Evolutionary conservation across 1,139 yeast species (phyloP), one percentile per base, ranked within the genome.

Genomic region (Kodamaea alishanica): DNA sequence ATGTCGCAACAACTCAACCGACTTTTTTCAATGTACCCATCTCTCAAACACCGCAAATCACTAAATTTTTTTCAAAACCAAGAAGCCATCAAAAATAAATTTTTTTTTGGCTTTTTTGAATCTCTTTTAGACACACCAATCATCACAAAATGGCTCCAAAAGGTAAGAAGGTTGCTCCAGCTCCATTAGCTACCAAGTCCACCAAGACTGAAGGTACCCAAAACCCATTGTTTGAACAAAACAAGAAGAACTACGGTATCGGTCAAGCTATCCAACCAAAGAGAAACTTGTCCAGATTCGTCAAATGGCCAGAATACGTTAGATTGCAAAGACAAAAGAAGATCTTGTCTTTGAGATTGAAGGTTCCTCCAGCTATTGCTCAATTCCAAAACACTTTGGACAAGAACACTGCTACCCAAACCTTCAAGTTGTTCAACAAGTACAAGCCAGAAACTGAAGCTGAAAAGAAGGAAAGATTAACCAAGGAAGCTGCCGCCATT

Each of bases 271-370:
- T 89, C 58, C 97, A 90, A 73, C 96, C 96, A 76, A 87, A 84
- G 80, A 84, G 94, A 77, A 85, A 90, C 86, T 81, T 90, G 65
- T 75, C 94, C 52, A 87, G 97, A 75, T 89, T 85, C 69, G 97
- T 90, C 67, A 90, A 85, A 75, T 90, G 97, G 97, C 97, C 97
- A 69, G 94, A 84, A 74, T 89, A 89, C 72, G 95, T 90, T 58
- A 88, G 95, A 78, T 78, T 85, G 58, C 95, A 87, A 77, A 88
- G 97, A 81, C 97, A 92, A 79, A 90, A 84, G 86, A 90, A 90
- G 81, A 85, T 90, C 65, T 80, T 90, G 70, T 77, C 84, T 60
- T 70, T 89, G 72, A 89, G 98, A 83, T 82, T 90, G 67, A 90
- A 90, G 85, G 97, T 90, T 65, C 98, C 98, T 56, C 98, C 98